Evolutionary conservation across 148 eudicot genomes (phyloP), one percentile per base, ranked within the genome.

Genomic region (Persicaria maculosa): DNA sequence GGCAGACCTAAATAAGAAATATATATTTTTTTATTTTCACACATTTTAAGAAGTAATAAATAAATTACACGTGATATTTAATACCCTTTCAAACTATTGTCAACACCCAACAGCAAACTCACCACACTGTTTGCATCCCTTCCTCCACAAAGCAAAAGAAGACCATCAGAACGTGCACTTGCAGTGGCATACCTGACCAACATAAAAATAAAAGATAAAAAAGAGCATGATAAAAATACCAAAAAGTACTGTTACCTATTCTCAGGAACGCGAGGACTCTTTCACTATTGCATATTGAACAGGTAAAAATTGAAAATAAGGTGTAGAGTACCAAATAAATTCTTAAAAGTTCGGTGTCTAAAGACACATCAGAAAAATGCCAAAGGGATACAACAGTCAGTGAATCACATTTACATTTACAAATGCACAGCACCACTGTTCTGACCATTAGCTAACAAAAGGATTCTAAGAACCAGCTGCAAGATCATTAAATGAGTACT

Each of bases 71-170:
- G 40, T 31, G 40, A 2, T 31, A 31, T 53, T 4, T 14, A 14
- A 53, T 14, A 12, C 57, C 57, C n/a, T 53, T 53, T 14, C 17
- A 15, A 53, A 14, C 9, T 16, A 58, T 19, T 47, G 16, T 22
- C 36, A 50, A 54, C 75, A 40, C 7, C 15, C 15, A 68, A 36
- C 44, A 45, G 67, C 74, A 68, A 76, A 82, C 97, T 87, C 79
- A 94, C 98, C 93, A 91, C 98, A 81, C 98, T 94, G 77, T 84
- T 94, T 20, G 98, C 98, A 77, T 94, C 98, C 84, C 98, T 88
- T 83, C 98, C 98, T 74, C 98, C 98, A 74, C 95, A 94, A 62
- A 94, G 98, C 75, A 94, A 84, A 82, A 94, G 94, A 83, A 94
- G 98, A 74, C 98, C 98, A 86, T 94, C 98, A 67, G 98, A 89